Percentiles rank a stretch among this genome's conserved stretches.
phyloP scores from a whole-genome alignment of 129 eudicot species.

The Glebionis coronaria region DNA sequence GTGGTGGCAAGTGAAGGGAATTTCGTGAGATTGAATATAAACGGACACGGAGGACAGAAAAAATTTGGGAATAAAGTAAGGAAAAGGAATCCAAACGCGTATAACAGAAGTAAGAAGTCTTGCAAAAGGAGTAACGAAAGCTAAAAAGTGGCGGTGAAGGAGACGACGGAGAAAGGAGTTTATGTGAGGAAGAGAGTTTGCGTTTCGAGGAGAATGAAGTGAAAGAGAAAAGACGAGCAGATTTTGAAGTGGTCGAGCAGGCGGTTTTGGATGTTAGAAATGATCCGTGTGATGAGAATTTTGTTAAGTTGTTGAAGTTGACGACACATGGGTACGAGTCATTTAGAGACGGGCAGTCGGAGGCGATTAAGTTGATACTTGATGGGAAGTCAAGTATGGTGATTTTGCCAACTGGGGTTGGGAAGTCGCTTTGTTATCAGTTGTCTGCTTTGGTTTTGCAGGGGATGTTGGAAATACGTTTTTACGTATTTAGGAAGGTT shows the following conservation, averaged over 20 bases:
- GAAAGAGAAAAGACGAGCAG: constrained; percentile 18
- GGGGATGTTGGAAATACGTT: too few species aligned
- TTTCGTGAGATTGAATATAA: constrained; percentile 79
- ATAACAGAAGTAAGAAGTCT: constrained; percentile 35
- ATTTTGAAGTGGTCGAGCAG: constrained; percentile 44
- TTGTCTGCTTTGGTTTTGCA: too few species aligned
- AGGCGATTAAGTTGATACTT: too few species aligned
- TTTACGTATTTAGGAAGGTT: too few species aligned
- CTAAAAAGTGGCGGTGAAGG: constrained; percentile 35
- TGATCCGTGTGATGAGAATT: constrained; percentile 76
- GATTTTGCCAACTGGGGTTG: constrained; percentile 96
- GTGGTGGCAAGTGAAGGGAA: too few species aligned
- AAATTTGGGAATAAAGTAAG: constrained; percentile 51
- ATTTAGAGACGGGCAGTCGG: constrained; percentile 80
- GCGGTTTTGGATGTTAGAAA: constrained; percentile 56
- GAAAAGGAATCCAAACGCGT: constrained; percentile 40
- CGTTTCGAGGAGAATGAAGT: constrained; percentile 32
- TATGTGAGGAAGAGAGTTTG: constrained; percentile 60
- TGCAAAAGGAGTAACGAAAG: constrained; percentile 36
- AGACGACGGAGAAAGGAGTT: constrained; percentile 30
- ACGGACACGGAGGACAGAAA: constrained; percentile 69
- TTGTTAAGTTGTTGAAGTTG: constrained; percentile 65
- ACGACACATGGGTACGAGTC: constrained; percentile 80
- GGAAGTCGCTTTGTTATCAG: too few species aligned
- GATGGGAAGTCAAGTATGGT: too few species aligned